phyloP scores from a whole-genome alignment of 352 stramenopile species.

The Vaucheria bursata region DNA sequence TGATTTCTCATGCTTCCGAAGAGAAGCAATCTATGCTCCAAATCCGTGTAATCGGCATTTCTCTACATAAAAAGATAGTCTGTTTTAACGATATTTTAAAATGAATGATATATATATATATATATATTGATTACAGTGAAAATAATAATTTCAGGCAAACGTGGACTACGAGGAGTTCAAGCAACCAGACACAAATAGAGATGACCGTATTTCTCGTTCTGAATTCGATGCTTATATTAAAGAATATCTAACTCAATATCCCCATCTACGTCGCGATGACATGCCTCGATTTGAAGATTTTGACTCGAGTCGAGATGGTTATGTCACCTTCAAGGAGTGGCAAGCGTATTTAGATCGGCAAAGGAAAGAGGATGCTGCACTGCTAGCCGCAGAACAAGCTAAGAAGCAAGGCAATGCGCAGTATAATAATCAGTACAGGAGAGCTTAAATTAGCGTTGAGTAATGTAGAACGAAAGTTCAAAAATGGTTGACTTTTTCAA shows the following conservation, averaged over 20 bases:
- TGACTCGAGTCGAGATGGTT: slow-evolving; percentile 28
- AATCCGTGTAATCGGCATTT: too few species aligned
- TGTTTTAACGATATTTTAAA: too few species aligned
- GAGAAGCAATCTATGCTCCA: too few species aligned
- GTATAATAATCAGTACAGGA: neutral
- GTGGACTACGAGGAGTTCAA: slow-evolving; percentile 45
- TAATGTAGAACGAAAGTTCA: too few species aligned
- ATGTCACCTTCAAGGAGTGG: slow-evolving; percentile 43
- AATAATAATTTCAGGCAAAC: slow-evolving; percentile 21
- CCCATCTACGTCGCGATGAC: slow-evolving; percentile 12
- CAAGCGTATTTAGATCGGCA: slow-evolving; percentile 34
- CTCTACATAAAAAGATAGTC: too few species aligned
- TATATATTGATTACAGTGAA: too few species aligned
- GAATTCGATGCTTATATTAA: slow-evolving; percentile 44
- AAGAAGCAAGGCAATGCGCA: slow-evolving; percentile 8
- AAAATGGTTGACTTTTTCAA: too few species aligned
- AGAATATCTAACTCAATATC: slow-evolving; percentile 33
- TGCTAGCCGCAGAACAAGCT: neutral
- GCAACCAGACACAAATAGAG: slow-evolving; percentile 35
- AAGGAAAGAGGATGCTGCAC: neutral
- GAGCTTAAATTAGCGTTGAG: neutral
- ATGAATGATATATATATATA: too few species aligned
- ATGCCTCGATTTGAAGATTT: slow-evolving; percentile 44
- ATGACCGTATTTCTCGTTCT: slow-evolving; percentile 25
- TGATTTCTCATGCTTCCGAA: too few species aligned